Evolutionary conservation across 768 basidiomycete genomes (phyloP), one percentile per base, ranked within the genome.

Genomic region (Serendipita indica): DNA sequence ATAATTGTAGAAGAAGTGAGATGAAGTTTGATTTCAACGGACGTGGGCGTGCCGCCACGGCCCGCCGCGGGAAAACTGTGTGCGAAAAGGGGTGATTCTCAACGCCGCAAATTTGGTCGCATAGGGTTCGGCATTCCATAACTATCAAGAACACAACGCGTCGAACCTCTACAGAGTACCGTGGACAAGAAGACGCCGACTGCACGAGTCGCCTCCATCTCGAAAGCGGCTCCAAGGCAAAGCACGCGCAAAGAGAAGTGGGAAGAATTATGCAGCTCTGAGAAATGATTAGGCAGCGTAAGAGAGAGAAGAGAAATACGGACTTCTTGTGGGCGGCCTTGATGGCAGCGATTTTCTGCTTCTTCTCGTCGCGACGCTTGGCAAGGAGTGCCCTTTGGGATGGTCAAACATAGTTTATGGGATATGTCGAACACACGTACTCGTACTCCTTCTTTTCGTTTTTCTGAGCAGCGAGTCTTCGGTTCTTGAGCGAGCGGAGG

Each of bases 391-490:
- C 75, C 33, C 82, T 85, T 61, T 2, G 54, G 20, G 32, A 52
- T 37, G 22, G 25, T 57, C 25, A 54, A 37, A 58, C 59, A 60
- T 46, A 57, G 35, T 33, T 33, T 18, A 57, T 33, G 37, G 58
- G 37, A 49, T 56, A 10, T n/a, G 39, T n/a, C 35, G 20, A 52
- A 2, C 33, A 13, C 33, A 71, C 83, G 54, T 67, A 85, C 82
- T 94, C 88, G 80, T 85, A 97, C 76, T 97, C 94, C 60, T 79
- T 68, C 75, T 94, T 89, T 75, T 92, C 89, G 74, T 91, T 93
- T 77, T 91, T 91, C 78, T 94, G 92, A 71, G 76, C 79, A 68
- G 91, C 88, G 69, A 89, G 76, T 72, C 82, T 82, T 73, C 89
- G 81, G 70, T 84, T 82, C 74, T 90, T 86, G 75, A 97, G 80